Percentiles rank a stretch among this genome's conserved stretches.
Evolutionary conservation across 805 yeast genomes (phyloP).

Genomic region (Starmera quercuum): DNA sequence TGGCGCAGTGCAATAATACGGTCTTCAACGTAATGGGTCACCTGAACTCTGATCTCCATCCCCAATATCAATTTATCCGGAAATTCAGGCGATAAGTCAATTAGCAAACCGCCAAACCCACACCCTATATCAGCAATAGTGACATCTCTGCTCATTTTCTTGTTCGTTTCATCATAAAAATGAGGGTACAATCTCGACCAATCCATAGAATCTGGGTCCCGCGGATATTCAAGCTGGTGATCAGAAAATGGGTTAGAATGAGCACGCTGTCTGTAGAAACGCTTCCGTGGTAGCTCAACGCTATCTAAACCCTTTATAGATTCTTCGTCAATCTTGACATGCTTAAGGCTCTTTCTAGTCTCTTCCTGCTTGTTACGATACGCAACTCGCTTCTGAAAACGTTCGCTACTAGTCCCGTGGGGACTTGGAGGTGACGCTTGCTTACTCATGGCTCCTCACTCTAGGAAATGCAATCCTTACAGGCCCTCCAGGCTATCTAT

Average conservation of each 20-base stretch:
- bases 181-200: slow-evolving; percentile 77
- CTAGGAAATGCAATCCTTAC: not conserved
- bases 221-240: slow-evolving; percentile 85
- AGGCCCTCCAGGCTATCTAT: not conserved
- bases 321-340: slow-evolving; percentile 34
- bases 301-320: slow-evolving; percentile 13
- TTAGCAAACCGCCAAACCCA: slow-evolving; percentile 90
- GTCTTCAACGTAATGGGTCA: slow-evolving; percentile 94
- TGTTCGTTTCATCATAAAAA: slow-evolving; percentile 33
- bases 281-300: slow-evolving; percentile 65
- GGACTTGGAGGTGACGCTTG: not conserved
- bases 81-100: slow-evolving; percentile 69
- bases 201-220: slow-evolving; percentile 74
- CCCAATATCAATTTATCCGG: slow-evolving; percentile 77
- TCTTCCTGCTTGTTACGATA: slow-evolving; percentile 42
- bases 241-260: slow-evolving; percentile 97
- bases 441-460: not conserved
- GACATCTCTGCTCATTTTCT: slow-evolving; percentile 43
- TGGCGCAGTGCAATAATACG: slow-evolving; percentile 81
- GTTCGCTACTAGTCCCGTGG: not conserved
- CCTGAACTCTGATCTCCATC: slow-evolving; percentile 97
- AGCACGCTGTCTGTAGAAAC: slow-evolving; percentile 92
- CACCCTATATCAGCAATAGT: slow-evolving; percentile 96
- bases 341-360: slow-evolving; percentile 37
- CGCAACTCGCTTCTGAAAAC: slow-evolving; percentile 25